These are phyloP conservation scores for Fremontodendron californicum DNA, from an alignment of 345 rosid species.

Conservation along the genomic window DNA sequence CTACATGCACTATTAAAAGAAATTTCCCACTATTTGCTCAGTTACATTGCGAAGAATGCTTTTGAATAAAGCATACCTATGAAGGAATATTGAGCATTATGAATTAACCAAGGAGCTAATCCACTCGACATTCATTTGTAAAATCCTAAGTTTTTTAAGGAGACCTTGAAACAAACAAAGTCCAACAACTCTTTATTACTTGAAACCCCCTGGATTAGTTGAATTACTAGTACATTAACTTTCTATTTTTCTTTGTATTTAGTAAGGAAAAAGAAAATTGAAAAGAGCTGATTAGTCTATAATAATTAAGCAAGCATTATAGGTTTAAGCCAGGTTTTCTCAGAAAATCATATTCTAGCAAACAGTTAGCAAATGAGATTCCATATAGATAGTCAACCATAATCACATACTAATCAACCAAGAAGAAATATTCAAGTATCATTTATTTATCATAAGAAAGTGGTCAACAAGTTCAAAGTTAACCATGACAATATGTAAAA, in stretches of 20 bases:
- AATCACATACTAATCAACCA: conserved; percentile 6
- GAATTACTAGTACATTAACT: background rate
- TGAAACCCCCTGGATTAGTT: background rate
- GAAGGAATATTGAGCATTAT: background rate
- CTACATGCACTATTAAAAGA: background rate
- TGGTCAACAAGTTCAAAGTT: background rate
- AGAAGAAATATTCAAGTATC: background rate
- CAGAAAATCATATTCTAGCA: background rate
- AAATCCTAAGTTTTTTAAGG: background rate
- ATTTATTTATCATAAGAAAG: conserved; percentile 1
- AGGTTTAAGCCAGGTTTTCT: background rate
- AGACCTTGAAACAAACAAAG: background rate
- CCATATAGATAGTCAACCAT: background rate
- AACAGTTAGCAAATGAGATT: background rate
- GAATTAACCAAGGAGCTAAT: background rate
- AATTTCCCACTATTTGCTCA: background rate
- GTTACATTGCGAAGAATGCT: background rate
- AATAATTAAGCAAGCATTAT: background rate
- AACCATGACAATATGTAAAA: background rate
- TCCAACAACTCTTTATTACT: background rate
- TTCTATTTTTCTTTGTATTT: background rate
- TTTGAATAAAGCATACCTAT: background rate
- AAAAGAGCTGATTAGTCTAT: background rate
- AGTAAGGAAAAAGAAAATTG: background rate
- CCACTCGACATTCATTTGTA: background rate